Evolutionary conservation across 805 yeast genomes (phyloP).

Genomic region (Scheffersomyces amazonensis): DNA sequence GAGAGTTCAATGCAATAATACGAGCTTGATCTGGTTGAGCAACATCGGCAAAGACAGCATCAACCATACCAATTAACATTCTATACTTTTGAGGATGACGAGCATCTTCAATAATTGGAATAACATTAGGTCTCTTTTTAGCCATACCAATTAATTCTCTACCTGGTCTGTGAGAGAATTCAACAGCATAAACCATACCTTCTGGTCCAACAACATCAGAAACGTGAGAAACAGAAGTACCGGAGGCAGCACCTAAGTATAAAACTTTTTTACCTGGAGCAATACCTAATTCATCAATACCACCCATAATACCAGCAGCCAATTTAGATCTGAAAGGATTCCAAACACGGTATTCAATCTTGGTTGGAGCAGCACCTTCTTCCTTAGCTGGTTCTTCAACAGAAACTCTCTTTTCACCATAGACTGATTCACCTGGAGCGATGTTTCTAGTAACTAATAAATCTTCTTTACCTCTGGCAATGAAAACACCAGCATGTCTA

Average conservation of each 20-base stretch:
- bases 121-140: slow-evolving; percentile 98
- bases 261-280: slow-evolving; percentile 98
- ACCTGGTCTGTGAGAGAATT: slow-evolving; percentile 99
- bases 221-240: slow-evolving; percentile 98
- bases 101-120: slow-evolving; percentile 99
- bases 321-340: slow-evolving; percentile 99
- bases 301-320: slow-evolving; percentile 99
- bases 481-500: slow-evolving; percentile 97
- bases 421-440: slow-evolving; percentile 98
- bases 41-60: slow-evolving; percentile 97
- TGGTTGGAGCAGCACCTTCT: slow-evolving; percentile 86
- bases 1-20: slow-evolving; percentile 97
- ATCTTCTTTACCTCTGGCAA: slow-evolving; percentile 99
- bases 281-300: slow-evolving; percentile 95
- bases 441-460: slow-evolving; percentile 92
- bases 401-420: slow-evolving; percentile 95
- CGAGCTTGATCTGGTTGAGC: slow-evolving; percentile 99
- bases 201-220: slow-evolving; percentile 98
- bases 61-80: slow-evolving; percentile 99
- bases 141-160: slow-evolving; percentile 99
- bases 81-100: slow-evolving; percentile 99
- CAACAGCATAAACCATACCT: slow-evolving; percentile 98
- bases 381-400: slow-evolving; percentile 90
- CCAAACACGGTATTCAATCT: slow-evolving; percentile 99
- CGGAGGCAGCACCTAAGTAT: slow-evolving; percentile 98